Evolutionary conservation across 257 asterid genomes (phyloP).

Genomic region (Ophiorrhiza pumila): DNA sequence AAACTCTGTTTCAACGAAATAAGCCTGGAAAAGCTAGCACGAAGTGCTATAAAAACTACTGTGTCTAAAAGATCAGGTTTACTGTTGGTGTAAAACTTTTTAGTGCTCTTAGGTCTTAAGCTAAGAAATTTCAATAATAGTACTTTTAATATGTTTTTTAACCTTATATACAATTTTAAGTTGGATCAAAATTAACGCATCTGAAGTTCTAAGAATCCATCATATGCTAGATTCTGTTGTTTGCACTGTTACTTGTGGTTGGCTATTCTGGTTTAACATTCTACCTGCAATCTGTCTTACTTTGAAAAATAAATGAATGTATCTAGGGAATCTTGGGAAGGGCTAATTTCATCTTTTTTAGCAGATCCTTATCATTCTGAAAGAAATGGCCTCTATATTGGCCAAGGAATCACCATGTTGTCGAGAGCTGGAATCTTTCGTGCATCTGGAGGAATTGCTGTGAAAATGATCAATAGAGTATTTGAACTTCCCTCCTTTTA

Average conservation of each 20-base stretch:
- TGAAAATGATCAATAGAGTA: conserved; percentile 75
- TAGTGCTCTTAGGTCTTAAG: background rate
- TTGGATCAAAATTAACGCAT: no score
- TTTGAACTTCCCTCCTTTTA: conserved; percentile 73
- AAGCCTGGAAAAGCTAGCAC: no score
- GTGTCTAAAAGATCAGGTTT: background rate
- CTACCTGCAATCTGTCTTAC: background rate
- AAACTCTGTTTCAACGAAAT: no score
- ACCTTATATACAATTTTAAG: no score
- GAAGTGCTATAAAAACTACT: background rate
- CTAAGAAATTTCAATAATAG: no score
- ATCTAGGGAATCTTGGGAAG: background rate
- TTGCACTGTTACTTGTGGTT: background rate
- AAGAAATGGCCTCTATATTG: conserved; percentile 81
- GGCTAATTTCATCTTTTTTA: conserved; percentile 19
- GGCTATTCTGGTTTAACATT: background rate
- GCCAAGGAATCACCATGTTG: conserved; percentile 82
- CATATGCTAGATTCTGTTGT: background rate
- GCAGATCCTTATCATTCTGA: conserved; percentile 76
- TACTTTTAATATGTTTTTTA: no score
- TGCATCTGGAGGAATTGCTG: conserved; percentile 71
- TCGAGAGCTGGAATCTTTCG: conserved; percentile 94
- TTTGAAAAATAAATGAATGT: background rate
- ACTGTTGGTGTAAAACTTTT: background rate
- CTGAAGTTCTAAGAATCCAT: background rate